These are phyloP conservation scores for Hippophae rhamnoides DNA, from an alignment of 306 rosid genomes.

Conservation along the genomic window DNA sequence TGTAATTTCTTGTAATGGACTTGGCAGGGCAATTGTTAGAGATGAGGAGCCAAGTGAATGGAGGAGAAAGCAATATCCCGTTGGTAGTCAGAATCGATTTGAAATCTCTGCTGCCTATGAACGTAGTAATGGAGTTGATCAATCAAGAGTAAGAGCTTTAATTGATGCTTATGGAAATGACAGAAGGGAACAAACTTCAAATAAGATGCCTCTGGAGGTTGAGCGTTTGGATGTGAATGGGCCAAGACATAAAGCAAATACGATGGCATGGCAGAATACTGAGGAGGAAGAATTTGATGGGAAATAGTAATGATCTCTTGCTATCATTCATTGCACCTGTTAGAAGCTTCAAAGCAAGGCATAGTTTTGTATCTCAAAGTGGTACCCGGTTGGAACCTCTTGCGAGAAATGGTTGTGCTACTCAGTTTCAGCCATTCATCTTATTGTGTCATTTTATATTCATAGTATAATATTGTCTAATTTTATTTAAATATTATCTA, in stretches of 20 bases:
- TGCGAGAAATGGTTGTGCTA: slow-evolving; percentile 43
- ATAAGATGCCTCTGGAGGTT: slow-evolving; percentile 44
- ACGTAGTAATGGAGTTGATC: slow-evolving; percentile 63
- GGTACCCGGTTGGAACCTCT: slow-evolving; percentile 28
- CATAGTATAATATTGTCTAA: too few species aligned
- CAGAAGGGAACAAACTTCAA: slow-evolving; percentile 45
- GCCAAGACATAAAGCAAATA: slow-evolving; percentile 38
- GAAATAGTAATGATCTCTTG: slow-evolving; percentile 54
- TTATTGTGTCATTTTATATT: too few species aligned
- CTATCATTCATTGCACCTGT: slow-evolving; percentile 33
- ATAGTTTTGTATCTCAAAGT: slow-evolving; percentile 28
- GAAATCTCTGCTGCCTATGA: slow-evolving; percentile 33
- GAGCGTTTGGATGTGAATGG: slow-evolving; percentile 46
- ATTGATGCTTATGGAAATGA: slow-evolving; percentile 95
- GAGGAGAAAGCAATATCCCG: slow-evolving; percentile 48
- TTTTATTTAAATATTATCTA: too few species aligned
- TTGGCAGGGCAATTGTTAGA: slow-evolving; percentile 41
- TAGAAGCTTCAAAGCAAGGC: slow-evolving; percentile 36
- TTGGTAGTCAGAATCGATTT: slow-evolving; percentile 42
- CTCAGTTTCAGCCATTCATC: slow-evolving; percentile 38
- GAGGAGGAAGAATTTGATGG: slow-evolving; percentile 96
- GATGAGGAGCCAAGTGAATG: slow-evolving; percentile 54
- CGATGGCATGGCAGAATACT: slow-evolving; percentile 82
- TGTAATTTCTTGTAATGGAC: slow-evolving; percentile 41
- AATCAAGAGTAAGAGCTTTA: slow-evolving; percentile 68